Evolutionary conservation across 179 eudicot species (phyloP).

Genomic region (Carnegiea gigantea): DNA sequence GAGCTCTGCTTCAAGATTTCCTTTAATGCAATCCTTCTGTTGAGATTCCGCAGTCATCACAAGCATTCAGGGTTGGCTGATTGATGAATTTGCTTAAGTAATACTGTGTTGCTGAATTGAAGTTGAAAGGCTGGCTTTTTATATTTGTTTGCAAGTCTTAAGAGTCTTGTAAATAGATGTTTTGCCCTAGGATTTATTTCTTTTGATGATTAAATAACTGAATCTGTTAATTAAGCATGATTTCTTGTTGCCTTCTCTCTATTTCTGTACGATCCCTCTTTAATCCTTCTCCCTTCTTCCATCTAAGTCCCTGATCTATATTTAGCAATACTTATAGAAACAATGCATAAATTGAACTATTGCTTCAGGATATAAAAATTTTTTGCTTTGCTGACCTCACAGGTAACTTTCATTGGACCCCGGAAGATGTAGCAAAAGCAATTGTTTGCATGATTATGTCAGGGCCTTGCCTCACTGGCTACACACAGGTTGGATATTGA

Average conservation of each 20-base stretch:
- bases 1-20: background rate
- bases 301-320: no score
- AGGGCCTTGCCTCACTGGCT: conserved; percentile 93
- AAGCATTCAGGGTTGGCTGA: background rate
- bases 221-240: background rate
- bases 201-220: no score
- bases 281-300: no score
- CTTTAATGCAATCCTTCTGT: background rate
- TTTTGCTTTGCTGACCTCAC: conserved; percentile 12
- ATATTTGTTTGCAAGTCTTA: background rate
- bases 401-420: conserved; percentile 97
- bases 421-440: conserved; percentile 89
- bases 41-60: background rate
- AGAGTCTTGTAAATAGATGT: no score
- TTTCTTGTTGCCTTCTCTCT: no score
- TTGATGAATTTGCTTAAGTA: background rate
- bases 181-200: no score
- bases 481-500: conserved; percentile 66
- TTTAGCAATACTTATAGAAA: background rate
- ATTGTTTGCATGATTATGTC: conserved; percentile 92
- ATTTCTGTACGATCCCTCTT: no score
- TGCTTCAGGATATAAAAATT: background rate
- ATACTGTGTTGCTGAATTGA: background rate
- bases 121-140: background rate
- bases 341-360: background rate